Base-by-base conservation (phyloP, 2,329 filamentous ascomycete species). In the Hirsutella rhossiliensis region DNA sequence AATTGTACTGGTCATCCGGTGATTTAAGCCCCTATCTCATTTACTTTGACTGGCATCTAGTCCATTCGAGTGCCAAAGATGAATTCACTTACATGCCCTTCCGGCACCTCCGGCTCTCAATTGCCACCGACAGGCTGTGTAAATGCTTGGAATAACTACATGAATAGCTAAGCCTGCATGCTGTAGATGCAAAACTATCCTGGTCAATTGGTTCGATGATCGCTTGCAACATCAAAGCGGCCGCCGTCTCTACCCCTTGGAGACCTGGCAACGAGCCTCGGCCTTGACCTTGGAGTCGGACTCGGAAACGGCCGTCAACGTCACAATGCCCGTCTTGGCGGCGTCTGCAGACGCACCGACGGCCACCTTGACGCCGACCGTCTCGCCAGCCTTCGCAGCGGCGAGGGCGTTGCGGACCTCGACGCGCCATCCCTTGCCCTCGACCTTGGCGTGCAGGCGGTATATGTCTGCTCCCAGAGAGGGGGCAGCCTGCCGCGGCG, bases 381-480 rank as follows among this genome's bases (percentile, higher is more conserved):
- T 53, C 40, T 61, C 54, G 0, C 68, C 71, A 32, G 66, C 69
- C 42, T 62, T 56, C 0, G 65, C 68, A 2, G 61, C 54, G 8
- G 67, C 62, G 30, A 70, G 47, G 4, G 56, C 59, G 41, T 67
- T 68, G 11, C 62, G 59, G 15, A 74, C 44, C 44, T 61, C 66
- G 1, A 69, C 64, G 9, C 54, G 57, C 71, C 71, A 75, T 0
- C 72, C 71, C 3, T 61, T 54, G 12, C 64, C 65, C 6, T 66
- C 59, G 4, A 73, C 61, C 40, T 58, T 50, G 1, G 67, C 68
- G 17, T 56, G 60, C n/a, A 75, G 54, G 11, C 69, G 59, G 54
- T 68, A 74, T 27, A 75, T 64, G 39, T 74, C 71, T 2, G 62
- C 66, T 6, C 54, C 56, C 5, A 70, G 51, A 46, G 68, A 68